Percentiles rank a stretch among this genome's conserved stretches.
Conservation (phyloP, 1,284 basidiomycete species). For the Golubevia sp. region DNA sequence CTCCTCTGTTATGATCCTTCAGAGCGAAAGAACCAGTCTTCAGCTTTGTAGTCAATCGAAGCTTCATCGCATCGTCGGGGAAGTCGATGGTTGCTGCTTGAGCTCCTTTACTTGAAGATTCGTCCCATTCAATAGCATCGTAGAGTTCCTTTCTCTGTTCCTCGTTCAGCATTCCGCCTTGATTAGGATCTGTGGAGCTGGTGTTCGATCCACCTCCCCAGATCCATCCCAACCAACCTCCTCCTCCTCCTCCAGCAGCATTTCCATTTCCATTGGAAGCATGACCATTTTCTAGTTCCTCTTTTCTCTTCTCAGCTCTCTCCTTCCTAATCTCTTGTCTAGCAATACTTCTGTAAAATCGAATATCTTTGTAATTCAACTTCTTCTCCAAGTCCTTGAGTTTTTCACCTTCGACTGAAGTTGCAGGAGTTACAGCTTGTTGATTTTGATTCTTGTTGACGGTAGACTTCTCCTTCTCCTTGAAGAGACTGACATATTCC, state of each 20-base stretch:
- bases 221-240: slow-evolving; percentile 52
- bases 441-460: slow-evolving; percentile 24
- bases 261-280: not conserved
- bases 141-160: slow-evolving; percentile 92
- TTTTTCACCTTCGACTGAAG: slow-evolving; percentile 49
- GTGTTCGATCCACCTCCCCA: slow-evolving; percentile 35
- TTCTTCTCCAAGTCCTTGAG: slow-evolving; percentile 78
- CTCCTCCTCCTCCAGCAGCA: slow-evolving; percentile 1
- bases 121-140: slow-evolving; percentile 89
- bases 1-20: slow-evolving; percentile 35
- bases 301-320: slow-evolving; percentile 59
- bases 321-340: slow-evolving; percentile 87
- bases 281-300: slow-evolving; percentile 62
- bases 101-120: slow-evolving; percentile 28
- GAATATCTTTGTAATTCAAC: slow-evolving; percentile 90
- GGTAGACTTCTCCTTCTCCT: slow-evolving; percentile 68
- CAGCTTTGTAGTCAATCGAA: slow-evolving; percentile 73
- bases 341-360: slow-evolving; percentile 96
- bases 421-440: slow-evolving; percentile 1
- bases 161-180: slow-evolving; percentile 75
- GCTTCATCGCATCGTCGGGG: slow-evolving; percentile 80
- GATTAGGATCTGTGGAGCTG: slow-evolving; percentile 38
- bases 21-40: slow-evolving; percentile 50
- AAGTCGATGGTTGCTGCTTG: slow-evolving; percentile 59
- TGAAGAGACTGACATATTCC: slow-evolving; percentile 84